Percentiles rank a stretch among this genome's conserved stretches.
Conservation (phyloP, 345 rosid species). For the Linum trigynum region DNA sequence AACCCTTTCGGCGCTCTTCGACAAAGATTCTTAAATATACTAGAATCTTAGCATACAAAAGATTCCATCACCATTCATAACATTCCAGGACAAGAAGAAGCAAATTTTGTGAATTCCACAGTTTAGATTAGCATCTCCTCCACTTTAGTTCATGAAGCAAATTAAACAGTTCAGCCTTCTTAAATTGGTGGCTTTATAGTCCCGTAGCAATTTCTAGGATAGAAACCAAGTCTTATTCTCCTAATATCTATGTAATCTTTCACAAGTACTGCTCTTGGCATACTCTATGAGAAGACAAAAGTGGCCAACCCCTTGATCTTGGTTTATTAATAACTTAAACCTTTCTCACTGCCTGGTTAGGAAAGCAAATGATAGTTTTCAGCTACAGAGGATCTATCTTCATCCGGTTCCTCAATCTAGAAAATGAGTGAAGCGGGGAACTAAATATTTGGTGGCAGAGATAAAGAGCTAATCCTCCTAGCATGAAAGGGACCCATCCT, state of each 20-base stretch:
- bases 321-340: neutral
- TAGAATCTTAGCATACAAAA: neutral
- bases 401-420: neutral
- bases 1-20: neutral
- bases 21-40: neutral
- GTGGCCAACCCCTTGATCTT: neutral
- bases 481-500: slow-evolving; percentile 8
- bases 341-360: no score
- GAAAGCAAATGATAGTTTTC: neutral
- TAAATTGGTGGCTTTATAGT: neutral
- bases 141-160: neutral
- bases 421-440: neutral
- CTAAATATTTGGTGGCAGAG: slow-evolving; percentile 1
- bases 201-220: neutral
- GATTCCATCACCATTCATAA: neutral
- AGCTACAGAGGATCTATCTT: neutral
- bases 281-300: neutral
- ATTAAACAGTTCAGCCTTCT: neutral
- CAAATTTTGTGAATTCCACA: neutral
- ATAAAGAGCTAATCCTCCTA: slow-evolving; percentile 3
- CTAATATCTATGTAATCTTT: neutral
- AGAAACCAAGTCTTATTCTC: neutral
- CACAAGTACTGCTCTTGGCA: neutral
- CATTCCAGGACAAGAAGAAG: neutral
- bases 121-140: neutral